phyloP scores from a whole-genome alignment of 2,329 filamentous ascomycete genomes.

The Stylonectria norvegica region DNA sequence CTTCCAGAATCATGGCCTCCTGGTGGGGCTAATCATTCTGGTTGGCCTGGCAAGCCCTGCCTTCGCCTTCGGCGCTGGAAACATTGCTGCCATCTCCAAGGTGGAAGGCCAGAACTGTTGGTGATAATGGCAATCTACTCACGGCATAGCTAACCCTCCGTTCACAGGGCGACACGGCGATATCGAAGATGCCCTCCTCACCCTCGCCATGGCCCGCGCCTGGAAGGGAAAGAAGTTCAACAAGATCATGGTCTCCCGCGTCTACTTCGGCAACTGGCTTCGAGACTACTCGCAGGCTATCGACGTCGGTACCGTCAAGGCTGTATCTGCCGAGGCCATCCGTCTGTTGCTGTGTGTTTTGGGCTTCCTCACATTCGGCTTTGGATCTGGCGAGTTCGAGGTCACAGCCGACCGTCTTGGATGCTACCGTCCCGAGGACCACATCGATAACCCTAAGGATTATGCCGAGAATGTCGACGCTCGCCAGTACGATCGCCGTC shows the following conservation, averaged over 20 bases:
- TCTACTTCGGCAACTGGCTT: constrained; percentile 97
- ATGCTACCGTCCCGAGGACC: constrained; percentile 74
- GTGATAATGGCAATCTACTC: constrained; percentile 24
- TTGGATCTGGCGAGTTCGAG: constrained; percentile 80
- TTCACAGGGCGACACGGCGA: constrained; percentile 78
- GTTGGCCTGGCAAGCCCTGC: constrained; percentile 65
- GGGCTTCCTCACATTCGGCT: constrained; percentile 85
- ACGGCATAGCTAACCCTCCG: constrained; percentile 9
- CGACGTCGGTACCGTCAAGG: constrained; percentile 88
- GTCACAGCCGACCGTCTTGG: constrained; percentile 80
- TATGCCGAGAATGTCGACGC: constrained; percentile 90
- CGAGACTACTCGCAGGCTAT: constrained; percentile 91
- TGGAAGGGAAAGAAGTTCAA: constrained; percentile 70
- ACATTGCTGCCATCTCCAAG: constrained; percentile 77
- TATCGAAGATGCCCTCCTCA: constrained; percentile 86
- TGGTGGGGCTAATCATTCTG: constrained; percentile 58
- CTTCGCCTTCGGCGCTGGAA: constrained; percentile 81
- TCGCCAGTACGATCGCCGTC: constrained; percentile 72
- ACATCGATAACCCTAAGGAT: constrained; percentile 77
- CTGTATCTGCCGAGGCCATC: constrained; percentile 86
- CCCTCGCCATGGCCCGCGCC: constrained; percentile 56
- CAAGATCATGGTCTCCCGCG: constrained; percentile 81
- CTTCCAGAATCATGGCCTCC: constrained; percentile 46
- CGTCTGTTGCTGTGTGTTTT: constrained; percentile 84
- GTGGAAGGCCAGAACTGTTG: constrained; percentile 80